Evolutionary conservation across 2,329 filamentous ascomycete species (phyloP).

Genomic region (Meredithiella fracta): DNA sequence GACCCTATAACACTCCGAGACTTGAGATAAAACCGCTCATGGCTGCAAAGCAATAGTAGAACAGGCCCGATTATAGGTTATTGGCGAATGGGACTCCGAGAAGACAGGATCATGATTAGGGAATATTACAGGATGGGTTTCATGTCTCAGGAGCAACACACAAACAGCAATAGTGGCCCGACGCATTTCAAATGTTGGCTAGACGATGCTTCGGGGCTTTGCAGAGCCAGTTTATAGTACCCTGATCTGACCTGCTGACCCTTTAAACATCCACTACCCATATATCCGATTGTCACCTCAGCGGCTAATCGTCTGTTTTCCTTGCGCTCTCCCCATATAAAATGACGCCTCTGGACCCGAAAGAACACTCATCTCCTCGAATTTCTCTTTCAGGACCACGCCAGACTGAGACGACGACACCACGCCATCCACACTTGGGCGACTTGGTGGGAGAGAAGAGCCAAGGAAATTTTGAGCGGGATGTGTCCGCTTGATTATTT

Average conservation of each 20-base stretch:
- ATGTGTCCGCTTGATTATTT: neutral
- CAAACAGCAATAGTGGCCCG: neutral
- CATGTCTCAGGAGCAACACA: neutral
- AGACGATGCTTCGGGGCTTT: neutral
- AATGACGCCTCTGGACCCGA: no score
- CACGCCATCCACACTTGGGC: neutral
- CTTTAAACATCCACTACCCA: no score
- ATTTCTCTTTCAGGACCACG: neutral
- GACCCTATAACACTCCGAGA: neutral
- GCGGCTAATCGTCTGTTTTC: no score
- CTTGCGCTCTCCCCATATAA: no score
- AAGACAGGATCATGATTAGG: constrained; percentile 2
- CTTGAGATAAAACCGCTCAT: neutral
- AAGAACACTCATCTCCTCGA: no score
- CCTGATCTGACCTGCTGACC: neutral
- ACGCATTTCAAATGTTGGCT: neutral
- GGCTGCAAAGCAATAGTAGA: neutral
- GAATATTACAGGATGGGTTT: neutral
- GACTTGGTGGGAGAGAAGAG: neutral
- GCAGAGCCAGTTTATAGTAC: neutral
- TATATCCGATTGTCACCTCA: no score
- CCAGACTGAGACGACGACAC: neutral
- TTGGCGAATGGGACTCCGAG: neutral
- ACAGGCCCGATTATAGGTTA: neutral
- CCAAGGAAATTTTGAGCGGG: neutral